Evolutionary conservation across 208 protist species (phyloP), one percentile per base, ranked within the genome.

Genomic region (Acanthamoeba rhysodes): DNA sequence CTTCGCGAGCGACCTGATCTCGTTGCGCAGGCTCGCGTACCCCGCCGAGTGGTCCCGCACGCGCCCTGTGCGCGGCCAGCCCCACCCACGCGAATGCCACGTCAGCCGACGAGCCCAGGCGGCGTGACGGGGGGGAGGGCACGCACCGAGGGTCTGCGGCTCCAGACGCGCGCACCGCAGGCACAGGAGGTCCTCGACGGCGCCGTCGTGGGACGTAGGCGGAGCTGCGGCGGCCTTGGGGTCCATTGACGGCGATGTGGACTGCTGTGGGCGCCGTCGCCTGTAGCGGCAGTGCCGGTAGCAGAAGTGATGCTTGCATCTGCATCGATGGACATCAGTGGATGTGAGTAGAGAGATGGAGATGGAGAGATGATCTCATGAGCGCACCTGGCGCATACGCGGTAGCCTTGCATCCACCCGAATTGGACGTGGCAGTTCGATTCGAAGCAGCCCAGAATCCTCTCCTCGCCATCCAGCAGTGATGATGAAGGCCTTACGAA

Each of bases 231-330:
- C 34, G 18, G 62, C 72, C 18, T 18, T 78, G 32, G 72, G 10
- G 24, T 50, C 72, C 27, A 22, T 53, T 22, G 27, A 6, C 41
- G 41, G 5, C 41, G 27, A 0, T 27, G 48, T 50, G 7, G 20
- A 12, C 32, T 45, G 32, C 41, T 20, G 29, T 18, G 16, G 53
- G 7, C 24, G 32, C 12, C 53, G 59, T 76, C 88, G 59, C 27
- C 66, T 34, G 88, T 76, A 93, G 22, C 88, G 64, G 37, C 88
- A 93, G n/a, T 93, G 88, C 62, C 27, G 12, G 62, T 93, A 93
- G 88, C 88, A 93, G n/a, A 55, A 93, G 88, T 93, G 88, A 4
- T 32, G 34, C 88, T 76, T 59, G 66, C 88, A 93, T 53, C 88
- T 93, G 27, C 29, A 27, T 24, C 12, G 66, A 74, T 59, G 53